Base-by-base conservation (phyloP, 768 basidiomycete genomes). In the Lanmaoa pseudosensibilis region DNA sequence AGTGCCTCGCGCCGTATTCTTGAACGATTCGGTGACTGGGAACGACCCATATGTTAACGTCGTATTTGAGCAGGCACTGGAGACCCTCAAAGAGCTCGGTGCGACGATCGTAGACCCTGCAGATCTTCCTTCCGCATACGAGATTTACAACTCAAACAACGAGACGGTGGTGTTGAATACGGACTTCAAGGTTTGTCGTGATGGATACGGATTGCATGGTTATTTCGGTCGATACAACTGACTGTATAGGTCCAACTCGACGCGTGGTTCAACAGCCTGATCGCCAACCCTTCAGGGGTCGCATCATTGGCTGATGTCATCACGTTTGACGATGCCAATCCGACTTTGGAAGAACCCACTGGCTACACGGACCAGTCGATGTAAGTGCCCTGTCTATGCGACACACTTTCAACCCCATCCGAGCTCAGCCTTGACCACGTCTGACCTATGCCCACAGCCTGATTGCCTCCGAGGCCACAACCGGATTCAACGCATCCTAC, bases 51-150 rank as follows among this genome's bases (percentile, higher is more conserved):
- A 69, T 11, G 69, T 74, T 33, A 60, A 74, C 11, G 53, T 74
- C 7, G 74, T 74, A 23, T 80, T 80, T 62, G 71, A 75, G 39
- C 70, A 69, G 10, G 73, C 77, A 3, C 54, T 81, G n/a, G 70
- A 72, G 54, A 71, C 68, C 2, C 66, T 80, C 33, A 63, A 69
- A 23, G 50, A 52, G 1, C 72, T 80, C 5, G 80, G 79, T 12
- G 79, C 79, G 19, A 75, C 78, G 1, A 72, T 88, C 15, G 75
- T 87, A 4, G 86, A 88, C 63, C 84, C 85, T 1, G 83, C 85
- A 3, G 82, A 86, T 63, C 66, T 87, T 25, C 83, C 85, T 0
- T 80, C 80, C 27, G 81, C 80, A 3, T 74, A 78, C 1, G 83
- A 83, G 51, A 76, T 83, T 12, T 61, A 75, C 19, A 56, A 61